Percentiles rank a stretch among this genome's conserved stretches.
phyloP scores from a whole-genome alignment of 345 rosid species.

The Aegle marmelos region DNA sequence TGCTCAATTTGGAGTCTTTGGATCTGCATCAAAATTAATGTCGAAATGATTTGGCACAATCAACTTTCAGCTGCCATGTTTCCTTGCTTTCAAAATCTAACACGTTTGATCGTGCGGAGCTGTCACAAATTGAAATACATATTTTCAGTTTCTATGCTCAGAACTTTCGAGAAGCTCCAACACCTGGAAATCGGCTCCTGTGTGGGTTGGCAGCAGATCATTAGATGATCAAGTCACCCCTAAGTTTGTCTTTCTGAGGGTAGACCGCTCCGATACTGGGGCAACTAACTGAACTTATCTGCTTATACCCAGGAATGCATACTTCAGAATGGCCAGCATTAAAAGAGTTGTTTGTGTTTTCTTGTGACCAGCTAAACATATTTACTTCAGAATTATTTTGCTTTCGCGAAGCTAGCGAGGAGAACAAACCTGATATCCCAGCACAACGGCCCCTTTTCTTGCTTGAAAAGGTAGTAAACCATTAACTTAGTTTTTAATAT shows the following conservation, averaged over 20 bases:
- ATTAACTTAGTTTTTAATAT: no score
- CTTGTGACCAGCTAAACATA: neutral
- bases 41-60: no score
- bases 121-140: no score
- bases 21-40: neutral
- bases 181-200: no score
- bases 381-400: no score
- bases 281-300: conserved; percentile 1
- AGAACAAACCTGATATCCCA: neutral
- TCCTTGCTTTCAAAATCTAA: no score
- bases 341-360: neutral
- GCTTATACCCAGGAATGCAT: conserved; percentile 19
- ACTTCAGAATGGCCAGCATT: conserved; percentile 19
- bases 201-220: neutral
- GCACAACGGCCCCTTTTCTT: neutral
- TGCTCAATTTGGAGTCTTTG: conserved; percentile 17
- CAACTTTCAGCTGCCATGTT: no score
- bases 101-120: no score
- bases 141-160: neutral
- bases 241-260: conserved; percentile 19
- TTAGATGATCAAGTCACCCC: neutral
- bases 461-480: neutral
- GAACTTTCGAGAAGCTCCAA: no score
- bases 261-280: neutral
- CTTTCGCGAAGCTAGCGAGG: no score